These are phyloP conservation scores for Camelina neglecta DNA, from an alignment of 345 rosid genomes.

Conservation along the genomic window DNA sequence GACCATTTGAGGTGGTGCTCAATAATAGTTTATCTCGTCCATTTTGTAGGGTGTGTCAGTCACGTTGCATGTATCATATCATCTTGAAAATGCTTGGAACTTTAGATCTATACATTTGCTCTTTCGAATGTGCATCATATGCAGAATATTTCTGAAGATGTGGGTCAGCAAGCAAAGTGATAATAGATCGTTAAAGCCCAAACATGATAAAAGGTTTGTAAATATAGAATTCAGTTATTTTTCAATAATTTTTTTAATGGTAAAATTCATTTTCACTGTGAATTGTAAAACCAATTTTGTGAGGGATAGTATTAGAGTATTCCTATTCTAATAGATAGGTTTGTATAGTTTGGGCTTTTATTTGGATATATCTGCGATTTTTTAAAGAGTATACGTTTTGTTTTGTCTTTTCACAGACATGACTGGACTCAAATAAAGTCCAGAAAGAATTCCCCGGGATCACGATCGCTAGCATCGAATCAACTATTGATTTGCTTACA, in stretches of 20 bases:
- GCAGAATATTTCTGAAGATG: too few species aligned
- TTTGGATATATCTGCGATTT: background rate
- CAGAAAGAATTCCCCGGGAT: slow-evolving; percentile 78
- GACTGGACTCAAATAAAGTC: slow-evolving; percentile 92
- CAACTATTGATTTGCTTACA: slow-evolving; percentile 70
- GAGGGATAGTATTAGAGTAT: too few species aligned
- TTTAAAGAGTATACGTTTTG: background rate
- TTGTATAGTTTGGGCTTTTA: background rate
- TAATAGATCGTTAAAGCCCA: too few species aligned
- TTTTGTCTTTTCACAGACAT: slow-evolving; percentile 41
- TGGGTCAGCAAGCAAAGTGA: too few species aligned
- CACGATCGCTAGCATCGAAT: slow-evolving; percentile 61
- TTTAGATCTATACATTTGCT: background rate
- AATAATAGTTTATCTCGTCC: background rate
- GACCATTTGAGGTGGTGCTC: background rate
- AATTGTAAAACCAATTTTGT: too few species aligned
- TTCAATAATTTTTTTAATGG: too few species aligned
- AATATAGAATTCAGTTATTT: too few species aligned
- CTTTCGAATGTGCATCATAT: background rate
- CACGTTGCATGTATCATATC: background rate
- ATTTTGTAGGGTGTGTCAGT: background rate
- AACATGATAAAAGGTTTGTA: too few species aligned
- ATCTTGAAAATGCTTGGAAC: background rate
- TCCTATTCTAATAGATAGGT: too few species aligned
- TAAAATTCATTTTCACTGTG: too few species aligned